A percentile compares a stretch with the other conserved stretches of the same genome.
These are phyloP conservation scores for Circinella umbellata DNA, from an alignment of 371 early-diverging fungal genomes.

Conservation along the genomic window DNA sequence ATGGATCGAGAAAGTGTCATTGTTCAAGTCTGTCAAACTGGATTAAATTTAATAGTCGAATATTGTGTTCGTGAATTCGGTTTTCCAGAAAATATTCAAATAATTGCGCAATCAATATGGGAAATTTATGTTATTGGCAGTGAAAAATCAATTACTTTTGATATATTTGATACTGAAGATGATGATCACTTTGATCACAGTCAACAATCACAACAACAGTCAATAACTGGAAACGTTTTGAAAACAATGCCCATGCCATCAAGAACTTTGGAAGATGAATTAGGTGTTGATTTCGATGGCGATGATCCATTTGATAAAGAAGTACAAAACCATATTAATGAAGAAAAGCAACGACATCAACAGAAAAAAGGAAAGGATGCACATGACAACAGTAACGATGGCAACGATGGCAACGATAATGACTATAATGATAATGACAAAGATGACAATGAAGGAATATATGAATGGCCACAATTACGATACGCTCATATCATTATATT, in stretches of 20 bases:
- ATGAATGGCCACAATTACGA: slow-evolving; percentile 6
- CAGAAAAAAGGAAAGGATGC: too few relatives aligned
- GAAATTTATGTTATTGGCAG: neutral
- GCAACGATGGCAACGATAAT: neutral
- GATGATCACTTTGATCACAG: neutral
- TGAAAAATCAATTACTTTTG: neutral
- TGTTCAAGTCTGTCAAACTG: slow-evolving; percentile 2
- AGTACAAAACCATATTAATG: too few relatives aligned
- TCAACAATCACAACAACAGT: neutral
- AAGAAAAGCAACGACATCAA: too few relatives aligned
- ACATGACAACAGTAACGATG: too few relatives aligned
- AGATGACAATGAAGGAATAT: neutral
- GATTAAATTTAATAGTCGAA: neutral
- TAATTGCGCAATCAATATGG: neutral
- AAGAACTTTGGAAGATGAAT: slow-evolving; percentile 8
- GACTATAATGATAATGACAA: neutral
- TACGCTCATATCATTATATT: neutral
- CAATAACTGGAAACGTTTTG: too few relatives aligned
- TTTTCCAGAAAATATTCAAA: slow-evolving; percentile 4
- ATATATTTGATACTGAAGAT: neutral
- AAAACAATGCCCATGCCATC: neutral
- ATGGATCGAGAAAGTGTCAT: slow-evolving; percentile 5
- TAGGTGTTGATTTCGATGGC: neutral
- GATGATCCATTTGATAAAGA: too few relatives aligned
- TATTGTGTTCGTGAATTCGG: neutral